Conservation (phyloP, 495 filamentous ascomycete genomes). For the Polyplosphaeria fusca region DNA sequence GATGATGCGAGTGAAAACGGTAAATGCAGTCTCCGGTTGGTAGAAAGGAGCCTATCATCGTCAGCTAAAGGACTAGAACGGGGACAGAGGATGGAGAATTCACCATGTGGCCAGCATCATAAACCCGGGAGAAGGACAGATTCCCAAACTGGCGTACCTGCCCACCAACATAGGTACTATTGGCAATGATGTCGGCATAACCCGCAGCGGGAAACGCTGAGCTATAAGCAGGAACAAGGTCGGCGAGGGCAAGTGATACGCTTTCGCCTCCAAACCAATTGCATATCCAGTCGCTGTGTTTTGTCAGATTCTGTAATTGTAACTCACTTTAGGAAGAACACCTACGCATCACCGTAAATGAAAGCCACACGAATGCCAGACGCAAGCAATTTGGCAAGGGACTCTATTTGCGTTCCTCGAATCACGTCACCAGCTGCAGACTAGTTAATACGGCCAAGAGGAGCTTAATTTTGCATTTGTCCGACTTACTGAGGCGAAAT, state of each 20-base stretch:
- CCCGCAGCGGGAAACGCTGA: conserved; percentile 50
- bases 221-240: conserved; percentile 44
- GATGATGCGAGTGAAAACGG: conserved; percentile 42
- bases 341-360: conserved; percentile 39
- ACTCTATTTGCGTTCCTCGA: conserved; percentile 33
- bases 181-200: conserved; percentile 54
- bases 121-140: conserved; percentile 43
- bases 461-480: not conserved
- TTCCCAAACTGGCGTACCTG: conserved; percentile 44
- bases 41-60: too few species aligned
- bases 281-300: conserved; percentile 38
- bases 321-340: not conserved
- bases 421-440: conserved; percentile 37
- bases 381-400: conserved; percentile 36
- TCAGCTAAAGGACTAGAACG: too few species aligned
- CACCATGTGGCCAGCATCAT: conserved; percentile 43
- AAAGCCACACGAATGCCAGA: conserved; percentile 38
- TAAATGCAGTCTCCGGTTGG: conserved; percentile 45
- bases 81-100: too few species aligned
- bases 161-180: conserved; percentile 41
- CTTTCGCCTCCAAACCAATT: conserved; percentile 44
- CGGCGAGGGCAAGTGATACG: conserved; percentile 35
- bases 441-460: too few species aligned
- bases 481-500: conserved; percentile 27
- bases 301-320: not conserved